These are phyloP conservation scores for Aspergillus kassunensis DNA, from an alignment of 495 filamentous ascomycete species.

Conservation along the genomic window DNA sequence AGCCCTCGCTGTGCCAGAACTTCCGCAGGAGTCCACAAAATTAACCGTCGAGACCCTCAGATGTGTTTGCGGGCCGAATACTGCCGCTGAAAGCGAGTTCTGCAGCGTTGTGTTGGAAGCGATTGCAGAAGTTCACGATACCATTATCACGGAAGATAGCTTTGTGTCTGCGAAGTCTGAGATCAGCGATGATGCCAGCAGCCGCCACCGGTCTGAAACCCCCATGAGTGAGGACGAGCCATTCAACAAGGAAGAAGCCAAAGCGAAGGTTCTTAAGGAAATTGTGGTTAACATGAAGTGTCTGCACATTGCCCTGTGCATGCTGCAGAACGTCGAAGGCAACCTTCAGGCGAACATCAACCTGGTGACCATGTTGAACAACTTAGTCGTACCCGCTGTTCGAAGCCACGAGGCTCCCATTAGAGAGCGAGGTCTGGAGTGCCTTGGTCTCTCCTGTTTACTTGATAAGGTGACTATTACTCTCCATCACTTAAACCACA, in stretches of 20 bases:
- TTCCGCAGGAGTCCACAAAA: slow-evolving; percentile 89
- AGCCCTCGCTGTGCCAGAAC: slow-evolving; percentile 74
- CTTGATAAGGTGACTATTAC: slow-evolving; percentile 65
- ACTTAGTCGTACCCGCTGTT: slow-evolving; percentile 91
- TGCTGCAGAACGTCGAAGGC: slow-evolving; percentile 86
- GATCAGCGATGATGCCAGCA: slow-evolving; percentile 58
- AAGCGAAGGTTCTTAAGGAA: slow-evolving; percentile 77
- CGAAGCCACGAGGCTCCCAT: slow-evolving; percentile 90
- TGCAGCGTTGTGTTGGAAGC: slow-evolving; percentile 89
- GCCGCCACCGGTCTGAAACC: too few species aligned
- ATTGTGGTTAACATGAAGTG: slow-evolving; percentile 98
- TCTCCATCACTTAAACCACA: neutral
- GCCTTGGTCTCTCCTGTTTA: slow-evolving; percentile 85
- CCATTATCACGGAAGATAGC: slow-evolving; percentile 74
- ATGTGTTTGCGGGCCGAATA: slow-evolving; percentile 71
- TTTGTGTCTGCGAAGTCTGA: slow-evolving; percentile 90
- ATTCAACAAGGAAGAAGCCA: slow-evolving; percentile 67
- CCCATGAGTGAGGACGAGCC: slow-evolving; percentile 38
- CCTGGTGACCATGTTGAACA: slow-evolving; percentile 92
- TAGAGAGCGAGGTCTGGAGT: slow-evolving; percentile 79
- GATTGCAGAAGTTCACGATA: slow-evolving; percentile 93
- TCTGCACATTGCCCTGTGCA: slow-evolving; percentile 94
- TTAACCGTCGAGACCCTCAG: slow-evolving; percentile 80
- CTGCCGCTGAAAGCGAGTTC: slow-evolving; percentile 85
- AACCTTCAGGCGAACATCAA: slow-evolving; percentile 81